A percentile compares a stretch with the other conserved stretches of the same genome.
These are phyloP conservation scores for Epichloe baconii DNA, from an alignment of 2,329 filamentous ascomycete genomes.

Conservation along the genomic window DNA sequence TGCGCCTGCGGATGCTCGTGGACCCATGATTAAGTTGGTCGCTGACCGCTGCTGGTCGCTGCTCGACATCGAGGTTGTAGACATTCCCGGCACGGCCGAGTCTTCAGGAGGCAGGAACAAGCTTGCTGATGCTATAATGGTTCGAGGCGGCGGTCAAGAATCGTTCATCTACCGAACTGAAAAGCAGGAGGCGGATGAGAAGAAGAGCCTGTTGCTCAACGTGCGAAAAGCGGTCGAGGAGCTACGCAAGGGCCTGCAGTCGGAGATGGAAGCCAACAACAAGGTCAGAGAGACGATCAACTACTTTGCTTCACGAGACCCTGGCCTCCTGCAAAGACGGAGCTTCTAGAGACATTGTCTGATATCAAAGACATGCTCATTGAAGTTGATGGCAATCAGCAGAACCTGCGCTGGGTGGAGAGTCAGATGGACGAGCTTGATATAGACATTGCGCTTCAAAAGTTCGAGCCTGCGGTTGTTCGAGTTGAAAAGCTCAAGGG, in stretches of 20 bases:
- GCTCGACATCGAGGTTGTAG: constrained; percentile 83
- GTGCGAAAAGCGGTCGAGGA: constrained; percentile 91
- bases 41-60: constrained; percentile 92
- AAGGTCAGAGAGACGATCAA: constrained; percentile 76
- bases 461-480: constrained; percentile 71
- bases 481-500: constrained; percentile 75
- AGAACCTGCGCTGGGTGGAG: constrained; percentile 93
- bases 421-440: constrained; percentile 90
- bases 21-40: constrained; percentile 61
- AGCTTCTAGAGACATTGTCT: constrained; percentile 65
- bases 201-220: constrained; percentile 68
- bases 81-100: constrained; percentile 59
- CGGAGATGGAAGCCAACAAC: constrained; percentile 77
- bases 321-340: constrained; percentile 62
- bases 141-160: constrained; percentile 73
- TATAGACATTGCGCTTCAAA: constrained; percentile 85
- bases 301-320: constrained; percentile 70
- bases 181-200: constrained; percentile 65
- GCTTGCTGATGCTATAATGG: constrained; percentile 76
- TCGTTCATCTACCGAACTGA: constrained; percentile 92
- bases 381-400: constrained; percentile 91
- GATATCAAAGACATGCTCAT: constrained; percentile 79
- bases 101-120: constrained; percentile 42
- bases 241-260: constrained; percentile 69
- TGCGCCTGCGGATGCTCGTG: constrained; percentile 36